A percentile compares a stretch with the other conserved stretches of the same genome.
phyloP scores from a whole-genome alignment of 1,139 yeast genomes.

The Arxiozyma heterogenica region DNA sequence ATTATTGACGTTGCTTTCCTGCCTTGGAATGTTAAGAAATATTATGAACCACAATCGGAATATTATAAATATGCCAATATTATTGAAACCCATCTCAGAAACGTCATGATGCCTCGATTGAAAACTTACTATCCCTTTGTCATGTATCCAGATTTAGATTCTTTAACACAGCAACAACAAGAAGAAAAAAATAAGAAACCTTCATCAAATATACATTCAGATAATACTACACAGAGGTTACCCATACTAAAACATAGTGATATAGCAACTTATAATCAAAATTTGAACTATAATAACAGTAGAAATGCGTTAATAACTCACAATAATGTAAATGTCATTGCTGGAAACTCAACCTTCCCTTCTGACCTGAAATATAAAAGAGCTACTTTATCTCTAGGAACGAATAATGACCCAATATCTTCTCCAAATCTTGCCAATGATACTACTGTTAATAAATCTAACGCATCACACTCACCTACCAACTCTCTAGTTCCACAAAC shows the following conservation, averaged over 20 bases:
- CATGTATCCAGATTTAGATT: slow-evolving; percentile 64
- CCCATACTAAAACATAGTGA: background rate
- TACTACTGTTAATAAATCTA: background rate
- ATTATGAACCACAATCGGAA: slow-evolving; percentile 60
- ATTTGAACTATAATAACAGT: background rate
- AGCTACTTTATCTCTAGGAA: background rate
- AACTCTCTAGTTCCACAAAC: background rate
- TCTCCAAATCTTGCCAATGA: background rate
- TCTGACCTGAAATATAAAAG: background rate
- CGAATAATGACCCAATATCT: background rate
- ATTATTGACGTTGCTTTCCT: slow-evolving; percentile 72
- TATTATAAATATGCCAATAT: slow-evolving; percentile 66
- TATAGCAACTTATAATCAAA: background rate
- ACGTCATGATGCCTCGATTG: slow-evolving; percentile 45
- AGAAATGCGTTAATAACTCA: background rate
- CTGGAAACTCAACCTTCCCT: background rate
- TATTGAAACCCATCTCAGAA: slow-evolving; percentile 52
- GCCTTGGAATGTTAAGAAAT: slow-evolving; percentile 81
- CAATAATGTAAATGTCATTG: background rate
- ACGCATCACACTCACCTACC: background rate
- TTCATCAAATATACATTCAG: background rate
- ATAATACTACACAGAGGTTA: background rate
- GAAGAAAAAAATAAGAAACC: background rate
- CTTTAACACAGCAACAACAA: slow-evolving; percentile 31
- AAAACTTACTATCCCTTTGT: slow-evolving; percentile 37